These are phyloP conservation scores for Trichosporon sp. DNA, from an alignment of 1,284 basidiomycete species.

Conservation along the genomic window DNA sequence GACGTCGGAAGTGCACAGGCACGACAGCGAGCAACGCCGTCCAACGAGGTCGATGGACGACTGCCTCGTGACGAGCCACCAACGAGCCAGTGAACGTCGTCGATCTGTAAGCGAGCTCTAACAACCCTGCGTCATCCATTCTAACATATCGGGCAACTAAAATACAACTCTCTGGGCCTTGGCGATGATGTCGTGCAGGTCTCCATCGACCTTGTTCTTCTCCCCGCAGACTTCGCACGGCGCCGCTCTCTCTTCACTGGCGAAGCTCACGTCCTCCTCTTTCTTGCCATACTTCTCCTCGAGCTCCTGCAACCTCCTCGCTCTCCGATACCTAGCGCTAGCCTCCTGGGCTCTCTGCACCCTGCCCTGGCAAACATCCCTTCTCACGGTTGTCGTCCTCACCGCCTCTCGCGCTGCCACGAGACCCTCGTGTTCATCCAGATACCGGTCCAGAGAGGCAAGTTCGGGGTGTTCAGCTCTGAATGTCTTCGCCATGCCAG, in stretches of 20 bases:
- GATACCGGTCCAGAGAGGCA: not conserved
- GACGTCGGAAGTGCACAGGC: not conserved
- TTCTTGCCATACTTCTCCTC: not conserved
- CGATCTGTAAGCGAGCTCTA: not conserved
- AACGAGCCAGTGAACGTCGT: no score
- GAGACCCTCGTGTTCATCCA: not conserved
- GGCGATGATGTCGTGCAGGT: not conserved
- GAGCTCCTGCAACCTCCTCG: not conserved
- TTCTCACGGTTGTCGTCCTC: not conserved
- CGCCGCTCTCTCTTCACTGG: not conserved
- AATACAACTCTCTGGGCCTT: not conserved
- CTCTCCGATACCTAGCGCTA: not conserved
- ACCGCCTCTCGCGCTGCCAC: not conserved
- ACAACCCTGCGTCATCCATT: no score
- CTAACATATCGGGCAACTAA: no score
- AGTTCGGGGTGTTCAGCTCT: not conserved
- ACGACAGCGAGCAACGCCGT: not conserved
- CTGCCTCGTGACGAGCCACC: not conserved
- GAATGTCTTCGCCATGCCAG: not conserved
- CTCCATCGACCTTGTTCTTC: not conserved
- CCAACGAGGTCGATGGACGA: not conserved
- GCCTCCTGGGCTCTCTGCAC: not conserved
- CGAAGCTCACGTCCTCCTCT: not conserved
- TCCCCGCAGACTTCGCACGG: not conserved
- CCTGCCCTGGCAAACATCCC: not conserved